Evolutionary conservation across 2,329 filamentous ascomycete species (phyloP), one percentile per base, ranked within the genome.

Genomic region (Alternaria ventricosa): DNA sequence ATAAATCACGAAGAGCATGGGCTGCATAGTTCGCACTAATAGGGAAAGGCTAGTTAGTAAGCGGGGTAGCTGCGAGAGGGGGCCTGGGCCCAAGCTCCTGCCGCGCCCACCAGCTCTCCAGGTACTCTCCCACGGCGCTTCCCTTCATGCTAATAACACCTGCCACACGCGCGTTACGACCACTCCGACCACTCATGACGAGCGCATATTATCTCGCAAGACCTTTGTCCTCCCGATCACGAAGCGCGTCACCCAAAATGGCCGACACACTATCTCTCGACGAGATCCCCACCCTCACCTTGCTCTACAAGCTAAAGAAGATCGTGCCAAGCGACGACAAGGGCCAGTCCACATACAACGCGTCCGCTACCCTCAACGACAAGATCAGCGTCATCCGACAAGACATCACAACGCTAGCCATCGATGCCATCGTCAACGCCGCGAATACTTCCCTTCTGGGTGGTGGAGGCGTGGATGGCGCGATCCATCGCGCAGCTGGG

Each of bases 371-470:
- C 11, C 71, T 67, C 81, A 96, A 96, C 82, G 81, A 88, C 75
- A 89, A 87, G 67, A 85, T 97, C 72, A 88, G 87, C 49, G 82
- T 95, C 41, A 85, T 93, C 68, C 87, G 88, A 60, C 88, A 88
- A 70, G 93, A 97, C 79, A 96, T 98, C 79, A 97, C 94, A 13
- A 89, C 85, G 13, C 87, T 98, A 5, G 78, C 85, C 30, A 86
- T 94, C 49, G 92, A 94, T 75, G 91, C 91, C 67, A 96, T 97
- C 71, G 94, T 98, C 78, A 98, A 98, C 78, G 95, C 96, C 1
- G 95, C 96, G 47, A 98, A 98, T 79, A 82, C 81, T 10, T 86
- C 86, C 2, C 87, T 98, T 1, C 85, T 92, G 0, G 94, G 94
- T 58, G 96, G 96, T 57, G 93, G 94, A n/a, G 96, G 96, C 36